These are phyloP conservation scores for Coelastrella sp. DNA, from an alignment of 139 green algal genomes.

Conservation along the genomic window DNA sequence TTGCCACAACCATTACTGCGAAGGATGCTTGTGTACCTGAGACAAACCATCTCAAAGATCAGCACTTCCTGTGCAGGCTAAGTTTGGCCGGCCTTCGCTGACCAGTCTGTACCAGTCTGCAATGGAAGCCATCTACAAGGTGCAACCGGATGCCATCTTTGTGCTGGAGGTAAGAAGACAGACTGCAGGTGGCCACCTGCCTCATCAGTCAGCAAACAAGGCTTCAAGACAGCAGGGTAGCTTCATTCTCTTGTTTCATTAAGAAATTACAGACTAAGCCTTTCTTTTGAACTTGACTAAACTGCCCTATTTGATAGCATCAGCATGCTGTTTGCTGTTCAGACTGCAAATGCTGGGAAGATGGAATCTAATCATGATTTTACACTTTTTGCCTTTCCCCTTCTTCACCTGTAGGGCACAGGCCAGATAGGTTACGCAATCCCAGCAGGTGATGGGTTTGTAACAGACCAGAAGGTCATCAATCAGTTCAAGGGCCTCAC, in stretches of 20 bases:
- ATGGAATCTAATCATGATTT: too few species aligned
- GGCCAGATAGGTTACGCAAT: conserved; percentile 38
- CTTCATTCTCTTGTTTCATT: too few species aligned
- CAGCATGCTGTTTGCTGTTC: background rate
- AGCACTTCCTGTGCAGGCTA: background rate
- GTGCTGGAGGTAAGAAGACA: conserved; percentile 15
- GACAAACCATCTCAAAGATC: background rate
- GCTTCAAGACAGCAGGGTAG: too few species aligned
- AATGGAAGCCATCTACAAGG: conserved; percentile 40
- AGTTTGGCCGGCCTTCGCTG: conserved; percentile 13
- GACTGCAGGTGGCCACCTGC: too few species aligned
- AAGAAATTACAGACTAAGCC: background rate
- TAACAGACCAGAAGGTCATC: conserved; percentile 34
- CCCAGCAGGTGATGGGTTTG: conserved; percentile 40
- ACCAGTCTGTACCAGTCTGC: conserved; percentile 25
- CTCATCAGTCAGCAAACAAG: too few species aligned
- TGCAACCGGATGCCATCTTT: conserved; percentile 42
- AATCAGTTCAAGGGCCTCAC: background rate
- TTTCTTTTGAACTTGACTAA: background rate
- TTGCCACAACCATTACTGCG: too few species aligned
- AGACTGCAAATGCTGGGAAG: background rate
- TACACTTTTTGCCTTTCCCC: too few species aligned
- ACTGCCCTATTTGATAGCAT: background rate
- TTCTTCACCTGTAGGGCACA: conserved; percentile 5
- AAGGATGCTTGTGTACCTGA: background rate